phyloP scores from a whole-genome alignment of 2,329 filamentous ascomycete genomes.

The Colletotrichum tofieldiae region DNA sequence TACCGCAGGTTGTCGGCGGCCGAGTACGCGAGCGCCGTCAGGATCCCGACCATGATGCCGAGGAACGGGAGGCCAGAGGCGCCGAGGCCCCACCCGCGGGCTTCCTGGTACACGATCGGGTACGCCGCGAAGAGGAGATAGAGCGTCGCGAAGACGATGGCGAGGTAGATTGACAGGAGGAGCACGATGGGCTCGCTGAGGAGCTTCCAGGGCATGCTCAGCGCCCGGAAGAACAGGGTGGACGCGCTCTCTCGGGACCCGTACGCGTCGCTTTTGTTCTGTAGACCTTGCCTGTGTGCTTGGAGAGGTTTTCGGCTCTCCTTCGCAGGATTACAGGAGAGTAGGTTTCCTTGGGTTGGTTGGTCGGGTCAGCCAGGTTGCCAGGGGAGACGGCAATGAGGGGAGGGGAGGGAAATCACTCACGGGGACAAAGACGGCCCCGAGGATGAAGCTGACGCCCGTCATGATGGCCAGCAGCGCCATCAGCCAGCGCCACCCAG shows the following conservation, averaged over 20 bases:
- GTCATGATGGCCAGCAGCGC: conserved; percentile 75
- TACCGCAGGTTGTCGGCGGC: conserved; percentile 70
- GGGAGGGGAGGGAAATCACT: no score
- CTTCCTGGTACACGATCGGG: conserved; percentile 74
- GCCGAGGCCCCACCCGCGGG: conserved; percentile 71
- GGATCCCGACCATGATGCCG: conserved; percentile 76
- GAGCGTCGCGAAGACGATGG: conserved; percentile 69
- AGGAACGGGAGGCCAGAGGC: conserved; percentile 75
- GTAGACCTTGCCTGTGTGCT: conserved; percentile 70
- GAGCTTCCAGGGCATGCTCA: conserved; percentile 69
- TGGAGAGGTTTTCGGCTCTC: conserved; percentile 66
- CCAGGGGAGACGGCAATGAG: no score
- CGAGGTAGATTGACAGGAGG: conserved; percentile 75
- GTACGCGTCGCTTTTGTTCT: conserved; percentile 62
- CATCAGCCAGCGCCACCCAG: conserved; percentile 77
- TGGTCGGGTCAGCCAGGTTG: no score
- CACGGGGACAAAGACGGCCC: conserved; percentile 58
- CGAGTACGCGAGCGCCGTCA: conserved; percentile 68
- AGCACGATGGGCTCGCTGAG: conserved; percentile 78
- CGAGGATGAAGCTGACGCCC: conserved; percentile 70
- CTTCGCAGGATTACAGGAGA: conserved; percentile 69
- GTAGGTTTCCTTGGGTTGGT: conserved; percentile 69
- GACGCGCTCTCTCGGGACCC: conserved; percentile 60
- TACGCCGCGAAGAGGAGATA: conserved; percentile 71
- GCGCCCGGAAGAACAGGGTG: conserved; percentile 66